These are phyloP conservation scores for Colletotrichum somersetense DNA, from an alignment of 2,329 filamentous ascomycete species.

Conservation along the genomic window DNA sequence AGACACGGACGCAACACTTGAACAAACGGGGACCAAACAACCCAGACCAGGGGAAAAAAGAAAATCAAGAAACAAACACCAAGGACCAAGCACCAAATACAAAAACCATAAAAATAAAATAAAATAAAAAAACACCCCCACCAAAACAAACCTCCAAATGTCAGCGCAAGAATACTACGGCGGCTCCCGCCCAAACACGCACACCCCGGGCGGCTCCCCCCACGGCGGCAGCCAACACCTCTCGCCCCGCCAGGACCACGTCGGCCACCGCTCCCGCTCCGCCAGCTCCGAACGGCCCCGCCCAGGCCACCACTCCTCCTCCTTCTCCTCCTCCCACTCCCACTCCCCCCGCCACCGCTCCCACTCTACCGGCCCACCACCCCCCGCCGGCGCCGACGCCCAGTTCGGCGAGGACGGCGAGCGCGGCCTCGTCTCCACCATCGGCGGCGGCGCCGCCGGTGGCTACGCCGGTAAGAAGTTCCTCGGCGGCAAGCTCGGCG, in stretches of 20 bases:
- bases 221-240: slow-evolving; percentile 14
- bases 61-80: too few relatives aligned
- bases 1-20: background rate
- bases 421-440: slow-evolving; percentile 66
- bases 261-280: slow-evolving; percentile 30
- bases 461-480: slow-evolving; percentile 67
- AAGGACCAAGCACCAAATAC: too few relatives aligned
- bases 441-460: slow-evolving; percentile 66
- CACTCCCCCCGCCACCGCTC: slow-evolving; percentile 26
- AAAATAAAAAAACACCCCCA: background rate
- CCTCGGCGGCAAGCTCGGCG: slow-evolving; percentile 66
- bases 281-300: slow-evolving; percentile 31
- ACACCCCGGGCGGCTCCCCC: slow-evolving; percentile 26
- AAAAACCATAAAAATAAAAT: too few relatives aligned
- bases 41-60: too few relatives aligned
- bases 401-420: slow-evolving; percentile 57
- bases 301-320: slow-evolving; percentile 20
- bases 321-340: background rate
- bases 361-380: slow-evolving; percentile 23
- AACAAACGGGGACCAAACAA: background rate
- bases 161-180: slow-evolving; percentile 46
- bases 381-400: slow-evolving; percentile 35
- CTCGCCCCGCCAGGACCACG: slow-evolving; percentile 15
- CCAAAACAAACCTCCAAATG: slow-evolving; percentile 37
- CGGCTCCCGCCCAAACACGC: slow-evolving; percentile 36